Evolutionary conservation across 139 green algal species (phyloP).

Genomic region (Parachlorella kessleri): DNA sequence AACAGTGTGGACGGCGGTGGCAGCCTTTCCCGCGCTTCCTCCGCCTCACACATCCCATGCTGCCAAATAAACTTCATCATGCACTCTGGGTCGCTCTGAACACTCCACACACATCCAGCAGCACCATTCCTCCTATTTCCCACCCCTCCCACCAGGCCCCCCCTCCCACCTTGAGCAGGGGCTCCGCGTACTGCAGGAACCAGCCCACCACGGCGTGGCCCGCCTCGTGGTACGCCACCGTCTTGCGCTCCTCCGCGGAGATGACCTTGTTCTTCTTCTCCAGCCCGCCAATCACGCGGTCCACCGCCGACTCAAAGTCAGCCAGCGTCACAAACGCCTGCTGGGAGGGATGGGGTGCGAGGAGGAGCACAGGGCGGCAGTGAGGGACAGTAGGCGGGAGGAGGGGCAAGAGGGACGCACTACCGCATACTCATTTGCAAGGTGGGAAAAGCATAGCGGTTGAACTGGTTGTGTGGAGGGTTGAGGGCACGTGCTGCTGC

Average conservation of each 20-base stretch:
- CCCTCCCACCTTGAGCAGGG: constrained; percentile 91
- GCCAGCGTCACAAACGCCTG: constrained; percentile 41
- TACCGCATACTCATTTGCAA: too few relatives aligned
- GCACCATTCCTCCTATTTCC: too few relatives aligned
- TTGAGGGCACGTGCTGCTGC: too few relatives aligned
- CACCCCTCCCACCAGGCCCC: not conserved
- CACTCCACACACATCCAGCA: too few relatives aligned
- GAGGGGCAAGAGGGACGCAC: too few relatives aligned
- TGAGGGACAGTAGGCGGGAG: not conserved
- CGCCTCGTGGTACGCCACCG: constrained; percentile 98
- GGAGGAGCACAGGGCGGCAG: not conserved
- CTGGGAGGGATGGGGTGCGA: not conserved
- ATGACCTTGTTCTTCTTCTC: constrained; percentile 99
- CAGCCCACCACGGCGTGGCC: constrained; percentile 96
- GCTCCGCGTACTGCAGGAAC: constrained; percentile 98
- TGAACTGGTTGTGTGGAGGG: too few relatives aligned
- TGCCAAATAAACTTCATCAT: too few relatives aligned
- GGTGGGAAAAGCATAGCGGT: too few relatives aligned
- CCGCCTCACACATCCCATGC: too few relatives aligned
- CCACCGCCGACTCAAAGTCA: constrained; percentile 95
- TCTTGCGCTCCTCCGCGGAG: constrained; percentile 85
- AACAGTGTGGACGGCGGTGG: too few relatives aligned
- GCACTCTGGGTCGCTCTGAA: too few relatives aligned
- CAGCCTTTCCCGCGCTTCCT: too few relatives aligned
- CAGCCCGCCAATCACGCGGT: constrained; percentile 97